Evolutionary conservation across 805 yeast genomes (phyloP), one percentile per base, ranked within the genome.

Genomic region (Starmerella cellae): DNA sequence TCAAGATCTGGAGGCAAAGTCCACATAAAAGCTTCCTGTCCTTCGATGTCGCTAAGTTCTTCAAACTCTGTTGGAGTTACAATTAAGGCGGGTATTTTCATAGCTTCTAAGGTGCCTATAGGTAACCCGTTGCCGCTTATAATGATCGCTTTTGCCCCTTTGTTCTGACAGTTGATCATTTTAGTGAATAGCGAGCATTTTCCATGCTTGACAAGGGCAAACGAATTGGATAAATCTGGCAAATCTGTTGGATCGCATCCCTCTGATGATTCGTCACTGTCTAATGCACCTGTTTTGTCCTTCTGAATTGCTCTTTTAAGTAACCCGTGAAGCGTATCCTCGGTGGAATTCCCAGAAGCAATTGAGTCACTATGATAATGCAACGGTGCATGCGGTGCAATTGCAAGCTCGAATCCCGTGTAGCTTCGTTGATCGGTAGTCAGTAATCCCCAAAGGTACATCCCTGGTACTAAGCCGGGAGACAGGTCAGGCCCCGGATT

Each of bases 141-240:
- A n/a, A 76, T 59, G 10, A 75, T 71, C 5, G 74, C 73, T 13
- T 46, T 54, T 0, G 79, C 79, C 13, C 70, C 69, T 43, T 56
- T 59, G 2, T 55, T 54, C 43, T 73, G 61, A 39, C 75, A 51
- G 42, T 65, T 63, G 31, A 60, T 51, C 16, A 75, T 70, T 51
- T 76, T 76, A 14, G 65, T 64, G 37, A 69, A 73, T 53, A 75
- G 72, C 19, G 74, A 66, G 58, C 79, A 74, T 3, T 63, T 68
- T 5, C 79, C 79, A n/a, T 77, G 55, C 30, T 42, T 39, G 16
- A 66, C 67, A 32, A 66, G 51, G 3, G 63, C 68, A 35, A 65
- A 54, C 20, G 46, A 30, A 26, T 21, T 37, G n/a, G 27, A 22
- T 2, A 41, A 18, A 5, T 30, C 35, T 3, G 39, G 16, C 2